Percentiles rank a stretch among this genome's conserved stretches.
phyloP scores from a whole-genome alignment of 139 green algal genomes.

The Tetratostichococcus sp. region DNA sequence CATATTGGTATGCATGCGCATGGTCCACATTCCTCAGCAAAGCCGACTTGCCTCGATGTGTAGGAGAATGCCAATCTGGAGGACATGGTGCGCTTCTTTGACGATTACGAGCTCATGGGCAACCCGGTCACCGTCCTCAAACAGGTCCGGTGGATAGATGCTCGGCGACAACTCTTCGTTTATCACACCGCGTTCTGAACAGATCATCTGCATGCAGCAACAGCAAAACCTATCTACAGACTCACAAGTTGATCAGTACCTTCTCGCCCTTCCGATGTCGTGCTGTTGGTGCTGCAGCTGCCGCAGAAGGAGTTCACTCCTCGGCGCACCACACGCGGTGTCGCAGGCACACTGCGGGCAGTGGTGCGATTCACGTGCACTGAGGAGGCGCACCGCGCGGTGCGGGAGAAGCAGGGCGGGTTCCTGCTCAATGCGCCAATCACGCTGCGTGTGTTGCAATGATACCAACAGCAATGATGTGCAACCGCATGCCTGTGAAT shows the following conservation, averaged over 20 bases:
- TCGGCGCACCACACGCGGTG: too few species aligned
- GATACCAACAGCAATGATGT: too few species aligned
- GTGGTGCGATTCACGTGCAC: slow-evolving; percentile 15
- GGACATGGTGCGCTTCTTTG: slow-evolving; percentile 24
- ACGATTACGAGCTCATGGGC: slow-evolving; percentile 15
- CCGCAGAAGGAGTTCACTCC: not conserved
- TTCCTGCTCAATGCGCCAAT: slow-evolving; percentile 6
- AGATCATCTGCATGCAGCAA: not conserved
- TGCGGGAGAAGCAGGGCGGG: slow-evolving; percentile 10
- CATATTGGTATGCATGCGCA: too few species aligned
- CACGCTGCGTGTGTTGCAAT: slow-evolving; percentile 18
- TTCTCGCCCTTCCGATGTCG: too few species aligned
- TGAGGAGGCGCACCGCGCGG: slow-evolving; percentile 17
- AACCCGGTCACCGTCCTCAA: slow-evolving; percentile 16
- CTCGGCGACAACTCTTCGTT: too few species aligned
- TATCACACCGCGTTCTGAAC: too few species aligned
- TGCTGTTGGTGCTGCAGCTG: not conserved
- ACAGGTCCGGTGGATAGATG: not conserved
- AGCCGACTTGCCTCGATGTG: too few species aligned
- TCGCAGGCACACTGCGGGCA: not conserved
- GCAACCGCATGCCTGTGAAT: too few species aligned
- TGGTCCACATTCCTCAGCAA: too few species aligned
- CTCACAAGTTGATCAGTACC: too few species aligned
- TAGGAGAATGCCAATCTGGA: slow-evolving; percentile 5
- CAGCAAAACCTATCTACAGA: too few species aligned